Conservation (phyloP, 352 stramenopile genomes). For the Phytophthora tentaculata region DNA sequence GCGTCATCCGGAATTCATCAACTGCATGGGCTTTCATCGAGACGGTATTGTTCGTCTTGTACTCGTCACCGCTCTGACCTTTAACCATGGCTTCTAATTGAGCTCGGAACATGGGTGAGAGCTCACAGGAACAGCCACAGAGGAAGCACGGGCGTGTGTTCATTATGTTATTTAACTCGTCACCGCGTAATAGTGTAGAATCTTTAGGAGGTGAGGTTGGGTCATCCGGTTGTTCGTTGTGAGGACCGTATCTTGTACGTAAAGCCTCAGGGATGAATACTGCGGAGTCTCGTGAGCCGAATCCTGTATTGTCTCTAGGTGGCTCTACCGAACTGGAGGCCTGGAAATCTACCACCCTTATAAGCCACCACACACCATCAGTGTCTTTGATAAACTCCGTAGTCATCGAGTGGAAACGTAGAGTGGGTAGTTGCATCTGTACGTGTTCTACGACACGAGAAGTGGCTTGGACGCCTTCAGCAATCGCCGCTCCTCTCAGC, state of each 20-base stretch:
- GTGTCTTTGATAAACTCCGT: slow-evolving; percentile 78
- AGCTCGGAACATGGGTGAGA: slow-evolving; percentile 43
- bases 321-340: slow-evolving; percentile 33
- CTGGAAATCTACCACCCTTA: slow-evolving; percentile 63
- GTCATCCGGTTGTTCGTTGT: slow-evolving; percentile 13
- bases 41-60: slow-evolving; percentile 6
- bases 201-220: slow-evolving; percentile 6
- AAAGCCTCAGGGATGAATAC: slow-evolving; percentile 53
- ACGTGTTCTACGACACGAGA: slow-evolving; percentile 72
- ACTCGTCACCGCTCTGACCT: slow-evolving; percentile 26
- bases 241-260: slow-evolving; percentile 46
- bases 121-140: slow-evolving; percentile 60
- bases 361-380: slow-evolving; percentile 71
- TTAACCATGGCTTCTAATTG: slow-evolving; percentile 51
- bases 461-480: slow-evolving; percentile 53
- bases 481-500: slow-evolving; percentile 60
- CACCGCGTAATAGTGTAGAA: slow-evolving; percentile 9
- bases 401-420: slow-evolving; percentile 65
- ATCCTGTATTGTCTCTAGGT: slow-evolving; percentile 16
- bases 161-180: slow-evolving; percentile 20
- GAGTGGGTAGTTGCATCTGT: slow-evolving; percentile 57
- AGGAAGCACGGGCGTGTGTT: slow-evolving; percentile 54
- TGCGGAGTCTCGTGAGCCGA: slow-evolving; percentile 42
- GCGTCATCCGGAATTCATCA: slow-evolving; percentile 73
- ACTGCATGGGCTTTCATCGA: slow-evolving; percentile 32